A percentile compares a stretch with the other conserved stretches of the same genome.
Conservation (phyloP, 805 yeast genomes). For the Lipomyces spencermartinsiae region DNA sequence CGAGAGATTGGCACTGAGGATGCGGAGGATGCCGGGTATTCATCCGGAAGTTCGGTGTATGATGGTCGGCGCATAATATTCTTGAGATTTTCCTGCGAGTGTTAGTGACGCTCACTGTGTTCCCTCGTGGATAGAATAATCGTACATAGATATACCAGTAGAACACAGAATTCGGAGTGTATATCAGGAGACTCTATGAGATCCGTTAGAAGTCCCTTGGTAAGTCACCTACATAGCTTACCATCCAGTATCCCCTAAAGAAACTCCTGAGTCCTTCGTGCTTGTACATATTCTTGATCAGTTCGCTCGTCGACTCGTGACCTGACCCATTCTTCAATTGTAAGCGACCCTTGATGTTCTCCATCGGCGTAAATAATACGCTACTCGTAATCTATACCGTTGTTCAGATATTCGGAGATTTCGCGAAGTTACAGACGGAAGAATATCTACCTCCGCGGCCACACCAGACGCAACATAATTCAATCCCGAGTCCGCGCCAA, state of each 20-base stretch:
- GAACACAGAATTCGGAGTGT: slow-evolving; percentile 30
- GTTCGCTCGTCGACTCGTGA: slow-evolving; percentile 29
- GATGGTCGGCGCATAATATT: background rate
- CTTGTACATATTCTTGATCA: slow-evolving; percentile 51
- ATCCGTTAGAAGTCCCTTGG: background rate
- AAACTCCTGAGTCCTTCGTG: slow-evolving; percentile 78
- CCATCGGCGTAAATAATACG: slow-evolving; percentile 54
- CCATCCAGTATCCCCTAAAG: slow-evolving; percentile 71
- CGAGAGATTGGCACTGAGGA: slow-evolving; percentile 14
- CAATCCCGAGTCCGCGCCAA: slow-evolving; percentile 26
- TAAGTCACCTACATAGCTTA: slow-evolving; percentile 10
- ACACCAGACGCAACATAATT: slow-evolving; percentile 26
- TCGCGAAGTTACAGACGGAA: too few relatives aligned
- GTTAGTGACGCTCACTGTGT: background rate
- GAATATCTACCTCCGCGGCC: slow-evolving; percentile 23
- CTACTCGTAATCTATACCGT: slow-evolving; percentile 45
- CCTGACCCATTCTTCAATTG: slow-evolving; percentile 44
- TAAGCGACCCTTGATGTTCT: slow-evolving; percentile 54
- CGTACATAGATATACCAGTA: slow-evolving; percentile 34
- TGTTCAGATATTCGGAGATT: background rate
- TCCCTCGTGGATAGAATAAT: background rate
- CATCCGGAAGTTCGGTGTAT: background rate
- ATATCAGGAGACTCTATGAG: slow-evolving; percentile 26
- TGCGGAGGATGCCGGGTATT: background rate
- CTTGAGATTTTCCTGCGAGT: slow-evolving; percentile 7